These are phyloP conservation scores for Fusarium brachygibbosum DNA, from an alignment of 2,329 filamentous ascomycete species.

Conservation along the genomic window DNA sequence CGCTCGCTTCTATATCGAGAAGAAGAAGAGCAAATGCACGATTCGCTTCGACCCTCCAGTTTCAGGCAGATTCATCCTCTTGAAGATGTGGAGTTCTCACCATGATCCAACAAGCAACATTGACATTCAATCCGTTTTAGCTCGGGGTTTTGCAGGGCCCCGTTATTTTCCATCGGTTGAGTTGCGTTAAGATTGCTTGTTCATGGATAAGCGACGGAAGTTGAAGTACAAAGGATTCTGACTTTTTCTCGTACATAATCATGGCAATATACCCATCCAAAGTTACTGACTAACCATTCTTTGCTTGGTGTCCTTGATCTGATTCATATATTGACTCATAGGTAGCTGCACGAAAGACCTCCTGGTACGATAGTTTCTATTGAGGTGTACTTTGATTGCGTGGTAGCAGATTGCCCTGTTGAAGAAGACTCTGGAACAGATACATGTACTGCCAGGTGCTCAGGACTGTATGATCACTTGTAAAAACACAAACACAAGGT, in stretches of 20 bases:
- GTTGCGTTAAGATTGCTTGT: slow-evolving; percentile 60
- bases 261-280: slow-evolving; percentile 24
- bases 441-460: not conserved
- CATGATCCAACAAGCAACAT: slow-evolving; percentile 78
- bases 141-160: slow-evolving; percentile 86
- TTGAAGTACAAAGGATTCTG: not conserved
- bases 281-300: slow-evolving; percentile 1
- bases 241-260: not conserved
- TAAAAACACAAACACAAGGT: not conserved
- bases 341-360: not conserved
- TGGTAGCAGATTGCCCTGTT: too few species aligned
- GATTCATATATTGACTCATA: not conserved
- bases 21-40: slow-evolving; percentile 85
- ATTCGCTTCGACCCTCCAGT: slow-evolving; percentile 88
- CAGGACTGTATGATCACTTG: not conserved
- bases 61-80: slow-evolving; percentile 83
- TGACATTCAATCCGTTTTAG: slow-evolving; percentile 88
- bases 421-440: not conserved
- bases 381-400: not conserved
- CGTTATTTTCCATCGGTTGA: slow-evolving; percentile 83
- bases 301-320: not conserved
- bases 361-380: not conserved
- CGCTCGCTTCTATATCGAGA: slow-evolving; percentile 86
- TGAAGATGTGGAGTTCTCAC: slow-evolving; percentile 90
- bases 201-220: not conserved